These are phyloP conservation scores for Monosporozyma servazzii DNA, from an alignment of 805 yeast genomes.

Conservation along the genomic window DNA sequence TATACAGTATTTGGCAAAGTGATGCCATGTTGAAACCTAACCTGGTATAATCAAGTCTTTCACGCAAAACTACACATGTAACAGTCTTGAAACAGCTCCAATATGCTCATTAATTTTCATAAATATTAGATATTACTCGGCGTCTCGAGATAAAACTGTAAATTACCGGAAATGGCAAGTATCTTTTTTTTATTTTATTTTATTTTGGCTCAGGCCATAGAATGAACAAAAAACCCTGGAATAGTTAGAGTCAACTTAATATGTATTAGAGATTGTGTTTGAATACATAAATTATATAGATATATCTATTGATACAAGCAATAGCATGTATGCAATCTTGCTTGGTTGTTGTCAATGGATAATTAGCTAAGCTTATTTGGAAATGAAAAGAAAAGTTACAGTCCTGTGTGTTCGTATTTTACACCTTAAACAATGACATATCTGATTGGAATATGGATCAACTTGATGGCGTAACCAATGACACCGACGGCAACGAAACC, in stretches of 20 bases:
- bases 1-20: not conserved
- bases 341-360: not conserved
- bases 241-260: not conserved
- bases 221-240: not conserved
- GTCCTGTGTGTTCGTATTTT: not conserved
- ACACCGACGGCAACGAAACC: constrained; percentile 97
- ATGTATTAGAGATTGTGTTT: not conserved
- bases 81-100: not conserved
- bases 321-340: not conserved
- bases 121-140: not conserved
- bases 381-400: not conserved
- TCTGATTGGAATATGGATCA: constrained; percentile 92
- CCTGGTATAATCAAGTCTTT: not conserved
- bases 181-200: too few relatives aligned
- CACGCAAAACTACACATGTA: not conserved
- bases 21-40: not conserved
- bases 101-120: not conserved
- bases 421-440: constrained; percentile 73
- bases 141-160: not conserved
- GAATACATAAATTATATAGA: constrained; percentile 1
- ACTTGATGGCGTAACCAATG: constrained; percentile 91
- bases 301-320: not conserved
- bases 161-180: not conserved
- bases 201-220: not conserved
- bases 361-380: not conserved